phyloP scores from a whole-genome alignment of 257 asterid genomes.

The Solanum lignicaule region DNA sequence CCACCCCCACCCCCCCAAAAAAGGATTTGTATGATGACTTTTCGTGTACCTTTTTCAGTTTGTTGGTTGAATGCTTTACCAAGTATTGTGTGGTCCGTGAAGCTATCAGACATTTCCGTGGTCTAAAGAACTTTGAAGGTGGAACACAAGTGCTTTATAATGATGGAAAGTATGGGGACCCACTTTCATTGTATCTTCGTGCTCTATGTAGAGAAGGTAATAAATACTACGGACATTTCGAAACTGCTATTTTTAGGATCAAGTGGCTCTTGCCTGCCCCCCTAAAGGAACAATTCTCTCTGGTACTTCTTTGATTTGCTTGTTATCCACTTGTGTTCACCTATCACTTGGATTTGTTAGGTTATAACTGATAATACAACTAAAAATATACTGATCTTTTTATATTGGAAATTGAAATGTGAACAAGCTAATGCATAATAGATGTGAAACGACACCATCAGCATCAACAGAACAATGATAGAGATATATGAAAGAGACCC shows the following conservation, averaged over 20 bases:
- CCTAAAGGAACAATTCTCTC: background rate
- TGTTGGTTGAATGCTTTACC: slow-evolving; percentile 93
- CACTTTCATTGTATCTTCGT: slow-evolving; percentile 90
- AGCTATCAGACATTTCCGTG: slow-evolving; percentile 97
- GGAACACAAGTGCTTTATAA: slow-evolving; percentile 57
- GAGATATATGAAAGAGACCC: background rate
- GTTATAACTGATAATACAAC: background rate
- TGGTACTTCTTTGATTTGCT: background rate
- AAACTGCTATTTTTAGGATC: background rate
- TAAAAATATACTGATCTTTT: background rate
- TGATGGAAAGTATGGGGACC: slow-evolving; percentile 89
- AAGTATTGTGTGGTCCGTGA: slow-evolving; percentile 89
- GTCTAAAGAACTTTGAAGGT: slow-evolving; percentile 64
- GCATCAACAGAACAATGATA: background rate
- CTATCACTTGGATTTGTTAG: background rate
- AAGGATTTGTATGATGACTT: background rate
- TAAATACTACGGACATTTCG: background rate
- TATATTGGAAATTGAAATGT: background rate
- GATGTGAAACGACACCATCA: background rate
- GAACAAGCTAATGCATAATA: background rate
- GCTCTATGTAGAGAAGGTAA: slow-evolving; percentile 96
- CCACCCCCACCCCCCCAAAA: background rate
- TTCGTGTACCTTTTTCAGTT: slow-evolving; percentile 31
- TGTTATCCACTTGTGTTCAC: background rate
- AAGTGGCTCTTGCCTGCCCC: background rate